Evolutionary conservation across 495 filamentous ascomycete species (phyloP), one percentile per base, ranked within the genome.

Genomic region (Ramalina intermedia): DNA sequence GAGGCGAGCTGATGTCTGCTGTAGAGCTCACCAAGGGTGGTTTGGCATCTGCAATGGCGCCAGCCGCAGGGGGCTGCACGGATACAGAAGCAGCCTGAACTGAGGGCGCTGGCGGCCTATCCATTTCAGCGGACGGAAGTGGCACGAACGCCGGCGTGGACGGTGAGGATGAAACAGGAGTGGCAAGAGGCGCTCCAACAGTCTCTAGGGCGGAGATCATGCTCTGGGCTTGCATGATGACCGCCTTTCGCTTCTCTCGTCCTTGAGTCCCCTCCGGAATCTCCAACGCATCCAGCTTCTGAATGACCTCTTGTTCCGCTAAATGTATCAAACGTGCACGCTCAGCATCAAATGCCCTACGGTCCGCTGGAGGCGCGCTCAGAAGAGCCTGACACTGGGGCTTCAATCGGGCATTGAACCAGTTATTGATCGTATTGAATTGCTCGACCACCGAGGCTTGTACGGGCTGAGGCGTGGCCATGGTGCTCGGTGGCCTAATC

Each of bases 141-240:
- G 29, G 29, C 29, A 33, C 12, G 29, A 33, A 33, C 29, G 29
- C 29, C 2, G 29, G 29, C 29, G 1, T 33, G 29, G 29, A 33
- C 29, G 7, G 29, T 13, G 29, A 33, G 29, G 29, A 33, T 33
- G 8, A 33, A 33, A 12, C 7, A 33, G 7, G 29, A 7, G 29
- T 9, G 7, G 29, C 29, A 3, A 33, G 29, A 23, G 42, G 17
- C 18, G 18, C 6, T 23, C 18, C 17, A 21, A 44, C n/a, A 16
- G 42, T n/a, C 18, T 46, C 48, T 6, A 50, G 26, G 23, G 48
- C 38, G 3, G 41, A 24, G 14, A 50, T n/a, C 26, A 50, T 18
- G 21, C 37, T 36, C 21, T 50, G 48, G 14, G 48, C 48, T 26
- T 50, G 16, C 35, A 37, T 41, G 21, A 50, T 46, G 27, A 50